A percentile compares a stretch with the other conserved stretches of the same genome.
phyloP scores from a whole-genome alignment of 2,329 filamentous ascomycete species.

The Nannizziopsis barbatae region DNA sequence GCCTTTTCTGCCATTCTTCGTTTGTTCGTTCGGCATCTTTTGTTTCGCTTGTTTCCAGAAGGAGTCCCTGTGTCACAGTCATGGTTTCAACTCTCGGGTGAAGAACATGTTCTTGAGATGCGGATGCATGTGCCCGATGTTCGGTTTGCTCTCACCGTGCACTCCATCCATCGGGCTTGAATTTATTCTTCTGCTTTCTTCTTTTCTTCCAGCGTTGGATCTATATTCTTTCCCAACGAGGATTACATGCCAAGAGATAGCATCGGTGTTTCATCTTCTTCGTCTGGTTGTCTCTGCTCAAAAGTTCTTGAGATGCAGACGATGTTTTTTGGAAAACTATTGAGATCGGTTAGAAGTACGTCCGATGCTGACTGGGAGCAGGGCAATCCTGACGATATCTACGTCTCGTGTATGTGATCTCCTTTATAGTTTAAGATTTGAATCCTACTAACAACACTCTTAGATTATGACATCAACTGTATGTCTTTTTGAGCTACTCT shows the following conservation, averaged over 20 bases:
- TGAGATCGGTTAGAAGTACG: not conserved
- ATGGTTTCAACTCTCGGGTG: not conserved
- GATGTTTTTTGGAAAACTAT: conserved; percentile 14
- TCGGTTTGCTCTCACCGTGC: too few species aligned
- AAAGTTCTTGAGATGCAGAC: conserved; percentile 2
- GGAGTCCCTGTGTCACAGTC: not conserved
- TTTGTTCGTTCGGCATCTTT: not conserved
- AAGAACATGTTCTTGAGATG: too few species aligned
- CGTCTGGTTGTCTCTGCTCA: not conserved
- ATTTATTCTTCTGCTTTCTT: not conserved
- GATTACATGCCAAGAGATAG: too few species aligned
- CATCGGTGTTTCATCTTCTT: not conserved
- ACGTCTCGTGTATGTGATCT: conserved; percentile 54
- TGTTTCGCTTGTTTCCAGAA: conserved; percentile 1
- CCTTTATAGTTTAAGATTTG: not conserved
- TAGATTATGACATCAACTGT: conserved; percentile 57
- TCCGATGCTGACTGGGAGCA: conserved; percentile 20
- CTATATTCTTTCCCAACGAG: not conserved
- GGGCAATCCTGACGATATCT: conserved; percentile 54
- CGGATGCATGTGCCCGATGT: too few species aligned
- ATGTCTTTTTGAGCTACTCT: conserved; percentile 25
- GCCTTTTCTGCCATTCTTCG: not conserved
- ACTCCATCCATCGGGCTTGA: too few species aligned
- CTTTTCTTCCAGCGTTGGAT: too few species aligned
- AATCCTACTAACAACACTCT: not conserved